Evolutionary conservation across 1,284 basidiomycete species (phyloP), one percentile per base, ranked within the genome.

Genomic region (Pseudozyma hubeiensis): DNA sequence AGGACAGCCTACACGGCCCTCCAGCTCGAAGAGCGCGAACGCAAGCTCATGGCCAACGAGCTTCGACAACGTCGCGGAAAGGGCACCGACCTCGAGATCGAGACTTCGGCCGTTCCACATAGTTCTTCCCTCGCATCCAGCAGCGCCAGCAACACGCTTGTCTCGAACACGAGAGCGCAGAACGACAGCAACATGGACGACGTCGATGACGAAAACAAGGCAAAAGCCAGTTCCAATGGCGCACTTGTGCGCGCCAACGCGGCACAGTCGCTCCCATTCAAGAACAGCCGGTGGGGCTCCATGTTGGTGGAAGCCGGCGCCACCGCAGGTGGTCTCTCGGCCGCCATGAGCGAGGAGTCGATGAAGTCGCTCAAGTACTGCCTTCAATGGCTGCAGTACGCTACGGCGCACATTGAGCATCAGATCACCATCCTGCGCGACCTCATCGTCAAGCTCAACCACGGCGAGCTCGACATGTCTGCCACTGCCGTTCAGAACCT

Each of bases 331-430:
- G 93, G 93, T 0, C 87, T 96, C 34, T 89, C 92, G 60, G 92
- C 92, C 0, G 93, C 93, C 3, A 87, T 94, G 56, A 93, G 92
- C 83, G 92, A 94, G 74, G 93, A 95, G 84, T 93, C 91, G 81
- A 92, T 95, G 91, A 88, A 92, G 68, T 88, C 91, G 55, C 85
- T 96, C 51, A 91, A 91, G 82, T 95, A 94, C 81, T 94, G 92
- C 85, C 85, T 95, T 37, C 90, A 93, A 64, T 94, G 93, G 93
- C 86, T 96, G n/a, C 79, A 82, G 91, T 94, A 93, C 79, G 93
- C 93, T 9, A 94, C 93, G 1, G 87, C 88, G 2, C 93, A 93
- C 75, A 93, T 94, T 77, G 93, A 95, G 80, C 90, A 90, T 8
- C 93, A 94, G 80, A 94, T 94, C 56, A 87, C 91, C 16, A 88